Evolutionary conservation across 495 filamentous ascomycete species (phyloP), one percentile per base, ranked within the genome.

Genomic region (Penicillium riverlandense): DNA sequence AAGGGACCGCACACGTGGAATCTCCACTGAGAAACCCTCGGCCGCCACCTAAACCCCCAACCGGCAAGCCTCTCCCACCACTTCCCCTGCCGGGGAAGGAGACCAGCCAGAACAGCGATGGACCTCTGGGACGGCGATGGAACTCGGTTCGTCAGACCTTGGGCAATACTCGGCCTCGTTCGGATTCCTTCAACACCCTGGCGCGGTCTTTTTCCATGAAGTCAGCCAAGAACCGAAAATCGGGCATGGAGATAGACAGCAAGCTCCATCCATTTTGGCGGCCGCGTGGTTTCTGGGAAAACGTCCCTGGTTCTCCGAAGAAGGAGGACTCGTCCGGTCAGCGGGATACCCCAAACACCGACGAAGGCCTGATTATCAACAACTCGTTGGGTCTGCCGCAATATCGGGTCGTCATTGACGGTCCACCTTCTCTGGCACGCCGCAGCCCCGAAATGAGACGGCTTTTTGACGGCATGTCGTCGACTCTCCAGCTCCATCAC

Each of bases 211-310:
- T 78, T 15, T 73, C 68, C 6, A 58, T 74, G 39, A 68, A 59
- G 16, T 64, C 70, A 10, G 63, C 65, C 2, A 62, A 65, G 42
- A 74, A 79, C 22, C 66, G 69, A 11, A 71, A 59, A 42, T 58
- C 63, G 2, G 66, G 62, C 22, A 56, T 71, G 12, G 62, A 65
- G 28, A 70, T 69, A 43, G 68, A 76, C 31, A 74, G 71, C 40
- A 79, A 75, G 38, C 68, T 90, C 6, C 84, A 92, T 54, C 87
- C 88, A 1, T 84, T 85, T 62, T 95, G 90, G 89, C 76, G 80
- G 22, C 87, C 89, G 5, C 78, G 77, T 16, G 70, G 79, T 16
- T 87, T 86, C 57, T 85, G 79, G 73, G 82, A 86, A 28, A 79
- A 83, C 43, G 58, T 73, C 36, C 54, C 62, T 11, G 62, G 70